phyloP scores from a whole-genome alignment of 345 rosid genomes.

The Linum usitatissimum region DNA sequence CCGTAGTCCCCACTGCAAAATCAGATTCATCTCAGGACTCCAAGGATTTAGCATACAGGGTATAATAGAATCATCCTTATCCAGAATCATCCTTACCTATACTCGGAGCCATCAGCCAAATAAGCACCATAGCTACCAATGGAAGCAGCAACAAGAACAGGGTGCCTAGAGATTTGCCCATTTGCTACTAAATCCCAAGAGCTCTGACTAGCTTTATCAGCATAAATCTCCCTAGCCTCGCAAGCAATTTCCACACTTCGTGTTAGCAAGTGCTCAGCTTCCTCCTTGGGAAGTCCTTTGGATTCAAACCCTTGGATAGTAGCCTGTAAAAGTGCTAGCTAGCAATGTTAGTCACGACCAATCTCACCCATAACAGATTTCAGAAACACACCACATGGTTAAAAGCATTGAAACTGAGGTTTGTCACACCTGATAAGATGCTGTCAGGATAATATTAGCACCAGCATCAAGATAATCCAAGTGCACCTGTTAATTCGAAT shows the following conservation, averaged over 20 bases:
- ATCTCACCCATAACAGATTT: not conserved
- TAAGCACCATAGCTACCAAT: constrained; percentile 93
- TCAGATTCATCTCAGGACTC: not conserved
- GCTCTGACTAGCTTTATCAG: constrained; percentile 42
- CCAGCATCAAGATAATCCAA: constrained; percentile 86
- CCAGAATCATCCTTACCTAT: constrained; percentile 30
- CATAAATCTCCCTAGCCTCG: constrained; percentile 67
- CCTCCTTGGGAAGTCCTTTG: constrained; percentile 53
- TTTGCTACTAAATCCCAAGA: constrained; percentile 37
- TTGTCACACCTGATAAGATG: constrained; percentile 78
- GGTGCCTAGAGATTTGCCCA: constrained; percentile 26
- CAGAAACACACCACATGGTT: not conserved
- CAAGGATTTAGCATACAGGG: too few species aligned
- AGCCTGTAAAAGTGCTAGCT: constrained; percentile 30
- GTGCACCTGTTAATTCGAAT: constrained; percentile 49
- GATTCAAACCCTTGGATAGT: constrained; percentile 86
- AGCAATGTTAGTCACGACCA: not conserved
- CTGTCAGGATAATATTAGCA: constrained; percentile 62
- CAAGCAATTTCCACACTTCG: constrained; percentile 75
- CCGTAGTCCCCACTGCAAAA: constrained; percentile 59
- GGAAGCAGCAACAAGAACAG: constrained; percentile 78
- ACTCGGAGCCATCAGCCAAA: constrained; percentile 91
- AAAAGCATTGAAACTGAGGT: not conserved
- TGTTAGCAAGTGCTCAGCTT: constrained; percentile 50
- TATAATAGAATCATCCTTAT: too few species aligned